Percentiles rank a stretch among this genome's conserved stretches.
phyloP scores from a whole-genome alignment of 371 early-diverging fungal species.

The Catenaria anguillulae region DNA sequence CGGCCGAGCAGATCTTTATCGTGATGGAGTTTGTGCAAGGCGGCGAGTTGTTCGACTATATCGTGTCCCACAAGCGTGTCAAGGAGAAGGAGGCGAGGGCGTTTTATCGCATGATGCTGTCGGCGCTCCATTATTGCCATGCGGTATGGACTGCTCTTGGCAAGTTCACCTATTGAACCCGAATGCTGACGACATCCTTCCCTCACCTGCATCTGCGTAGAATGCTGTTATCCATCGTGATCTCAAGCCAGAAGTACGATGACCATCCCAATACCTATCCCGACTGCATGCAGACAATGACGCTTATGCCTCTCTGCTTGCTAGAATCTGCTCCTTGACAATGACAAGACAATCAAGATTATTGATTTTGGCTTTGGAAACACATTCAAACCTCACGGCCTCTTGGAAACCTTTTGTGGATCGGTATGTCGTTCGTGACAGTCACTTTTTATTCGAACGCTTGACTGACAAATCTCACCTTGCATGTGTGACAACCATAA shows the following conservation, averaged over 20 bases:
- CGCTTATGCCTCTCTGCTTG: neutral
- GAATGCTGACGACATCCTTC: neutral
- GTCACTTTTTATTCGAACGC: too few relatives aligned
- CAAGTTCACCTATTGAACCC: too few relatives aligned
- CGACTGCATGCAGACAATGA: neutral
- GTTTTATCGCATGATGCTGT: constrained; percentile 39
- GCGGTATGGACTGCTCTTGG: constrained; percentile 15
- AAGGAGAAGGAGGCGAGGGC: constrained; percentile 29
- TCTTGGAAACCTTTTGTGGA: constrained; percentile 63
- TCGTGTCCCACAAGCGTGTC: constrained; percentile 33
- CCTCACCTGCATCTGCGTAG: too few relatives aligned
- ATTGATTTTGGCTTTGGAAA: constrained; percentile 73
- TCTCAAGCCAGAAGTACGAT: constrained; percentile 44
- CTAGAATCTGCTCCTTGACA: constrained; percentile 32
- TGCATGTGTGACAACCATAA: too few relatives aligned
- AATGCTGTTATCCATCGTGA: constrained; percentile 51
- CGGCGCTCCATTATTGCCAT: constrained; percentile 47
- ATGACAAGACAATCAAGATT: constrained; percentile 36
- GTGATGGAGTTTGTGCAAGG: constrained; percentile 47
- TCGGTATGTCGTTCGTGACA: constrained; percentile 13
- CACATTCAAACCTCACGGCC: constrained; percentile 41
- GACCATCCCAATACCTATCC: too few relatives aligned
- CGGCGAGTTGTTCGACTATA: constrained; percentile 42
- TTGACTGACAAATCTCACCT: too few relatives aligned
- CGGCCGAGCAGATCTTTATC: constrained; percentile 36